Base-by-base conservation (phyloP, 208 protist species). In the Herpetomonas samuelpessoai region DNA sequence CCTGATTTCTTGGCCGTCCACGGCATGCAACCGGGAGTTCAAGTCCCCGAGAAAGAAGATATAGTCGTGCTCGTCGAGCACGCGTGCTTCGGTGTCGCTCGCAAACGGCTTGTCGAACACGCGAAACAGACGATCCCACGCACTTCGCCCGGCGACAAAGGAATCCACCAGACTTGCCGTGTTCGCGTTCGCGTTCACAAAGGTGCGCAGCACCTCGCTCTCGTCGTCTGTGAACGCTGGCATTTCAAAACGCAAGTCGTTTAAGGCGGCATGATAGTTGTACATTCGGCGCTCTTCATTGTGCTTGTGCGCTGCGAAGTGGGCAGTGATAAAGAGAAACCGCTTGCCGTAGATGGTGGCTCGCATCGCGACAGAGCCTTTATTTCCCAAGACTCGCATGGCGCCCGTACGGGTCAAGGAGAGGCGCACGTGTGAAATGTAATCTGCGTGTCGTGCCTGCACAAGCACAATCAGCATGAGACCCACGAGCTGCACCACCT, bases 41-140 rank as follows among this genome's bases (percentile, higher is more conserved):
- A 98, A 68, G 65, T 98, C 95, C 2, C 95, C 95, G 25, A 97
- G 64, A 53, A 91, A 98, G 53, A 98, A 97, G 18, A 96, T 72
- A 65, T 97, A 96, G 68, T 97, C 84, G 64, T 96, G 82, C 30
- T 81, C 45, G 46, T 95, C 81, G 27, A 95, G 69, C 18, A 92
- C 69, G 6, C 71, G 73, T 24, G 31, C 65, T 60, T 91, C 87
- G 18, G 55, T 44, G 10, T 69, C 47, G 14, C 53, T 29, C 3
- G 77, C 71, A 29, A 80, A 45, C 18, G 51, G 44, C n/a, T 22
- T 18, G 12, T 29, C 48, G 61, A 50, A 50, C 68, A 79, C 22
- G 63, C 70, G 28, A 45, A 66, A 78, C 30, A 85, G 48, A 4
- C 76, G 81, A 10, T 73, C 61, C 76, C 79, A 88, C 35, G 73